These are phyloP conservation scores for Sphagnum magellanicum DNA, from an alignment of 228 moss, liverwort and hornwort species.

Conservation along the genomic window DNA sequence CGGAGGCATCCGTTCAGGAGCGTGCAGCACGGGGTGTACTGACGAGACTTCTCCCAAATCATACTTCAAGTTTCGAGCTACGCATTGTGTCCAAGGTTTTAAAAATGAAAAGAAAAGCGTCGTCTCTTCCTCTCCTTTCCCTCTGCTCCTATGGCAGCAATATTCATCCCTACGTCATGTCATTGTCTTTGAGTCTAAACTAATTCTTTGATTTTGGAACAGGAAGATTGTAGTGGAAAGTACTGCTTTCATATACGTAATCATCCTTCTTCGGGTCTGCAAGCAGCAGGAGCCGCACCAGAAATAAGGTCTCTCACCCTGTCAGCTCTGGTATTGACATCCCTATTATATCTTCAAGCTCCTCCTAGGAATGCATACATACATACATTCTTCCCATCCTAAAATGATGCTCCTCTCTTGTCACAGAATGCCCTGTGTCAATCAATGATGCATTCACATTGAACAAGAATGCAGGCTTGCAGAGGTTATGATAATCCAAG, in stretches of 20 bases:
- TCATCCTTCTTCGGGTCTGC: slow-evolving; percentile 22
- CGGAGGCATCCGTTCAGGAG: slow-evolving; percentile 46
- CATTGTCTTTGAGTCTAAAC: too few species aligned
- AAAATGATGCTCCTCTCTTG: too few species aligned
- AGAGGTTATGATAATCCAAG: too few species aligned
- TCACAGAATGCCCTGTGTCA: too few species aligned
- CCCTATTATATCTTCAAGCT: background rate
- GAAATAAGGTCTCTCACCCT: slow-evolving; percentile 50
- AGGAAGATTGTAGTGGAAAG: slow-evolving; percentile 67
- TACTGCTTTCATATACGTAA: slow-evolving; percentile 73
- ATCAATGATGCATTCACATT: too few species aligned
- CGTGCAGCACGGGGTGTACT: slow-evolving; percentile 57
- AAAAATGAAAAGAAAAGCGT: too few species aligned
- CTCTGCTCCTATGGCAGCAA: too few species aligned
- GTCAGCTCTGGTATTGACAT: background rate
- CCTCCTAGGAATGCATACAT: too few species aligned
- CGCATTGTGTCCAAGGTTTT: slow-evolving; percentile 54
- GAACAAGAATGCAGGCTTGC: too few species aligned
- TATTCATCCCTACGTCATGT: too few species aligned
- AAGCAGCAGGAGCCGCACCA: slow-evolving; percentile 19
- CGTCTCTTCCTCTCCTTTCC: too few species aligned
- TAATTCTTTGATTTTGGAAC: slow-evolving; percentile 1
- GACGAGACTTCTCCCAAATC: slow-evolving; percentile 62
- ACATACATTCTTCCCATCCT: too few species aligned
- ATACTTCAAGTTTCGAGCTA: slow-evolving; percentile 60